Evolutionary conservation across 225 moss, liverwort and hornwort species (phyloP).

Genomic region (Lunularia cruciata): DNA sequence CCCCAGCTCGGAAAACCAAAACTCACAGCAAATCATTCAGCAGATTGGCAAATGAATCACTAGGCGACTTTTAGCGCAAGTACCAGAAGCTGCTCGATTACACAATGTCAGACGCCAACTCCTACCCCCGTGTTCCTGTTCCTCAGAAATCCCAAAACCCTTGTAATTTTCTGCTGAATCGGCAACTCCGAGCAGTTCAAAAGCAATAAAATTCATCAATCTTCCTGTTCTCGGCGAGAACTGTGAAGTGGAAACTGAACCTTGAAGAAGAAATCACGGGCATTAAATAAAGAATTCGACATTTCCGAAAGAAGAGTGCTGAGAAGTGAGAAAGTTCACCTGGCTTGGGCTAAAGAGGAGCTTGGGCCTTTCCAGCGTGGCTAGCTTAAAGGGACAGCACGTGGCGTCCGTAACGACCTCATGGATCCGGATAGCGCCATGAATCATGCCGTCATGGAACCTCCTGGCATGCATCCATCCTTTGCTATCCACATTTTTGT

Average conservation of each 20-base stretch:
- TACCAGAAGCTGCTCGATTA: constrained; percentile 17
- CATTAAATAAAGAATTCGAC: neutral
- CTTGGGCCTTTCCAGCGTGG: constrained; percentile 11
- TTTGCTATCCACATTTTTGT: neutral
- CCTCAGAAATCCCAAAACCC: neutral
- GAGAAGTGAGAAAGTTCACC: too few relatives aligned
- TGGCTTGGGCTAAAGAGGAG: neutral
- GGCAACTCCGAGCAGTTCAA: neutral
- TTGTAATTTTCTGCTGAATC: too few relatives aligned
- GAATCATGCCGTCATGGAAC: neutral
- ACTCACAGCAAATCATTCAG: neutral
- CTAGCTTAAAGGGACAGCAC: neutral
- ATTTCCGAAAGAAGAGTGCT: neutral
- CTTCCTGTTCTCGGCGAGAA: neutral
- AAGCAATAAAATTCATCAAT: neutral
- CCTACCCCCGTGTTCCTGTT: neutral
- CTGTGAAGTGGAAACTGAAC: neutral
- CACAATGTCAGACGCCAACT: constrained; percentile 2
- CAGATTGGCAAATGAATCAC: neutral
- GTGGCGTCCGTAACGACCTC: constrained; percentile 1
- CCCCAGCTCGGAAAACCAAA: constrained; percentile 10
- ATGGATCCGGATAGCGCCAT: constrained; percentile 9
- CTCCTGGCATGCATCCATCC: neutral
- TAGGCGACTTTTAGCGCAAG: neutral
- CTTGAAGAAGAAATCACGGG: neutral